phyloP scores from a whole-genome alignment of 2,329 filamentous ascomycete species.

The Beauveria australis region DNA sequence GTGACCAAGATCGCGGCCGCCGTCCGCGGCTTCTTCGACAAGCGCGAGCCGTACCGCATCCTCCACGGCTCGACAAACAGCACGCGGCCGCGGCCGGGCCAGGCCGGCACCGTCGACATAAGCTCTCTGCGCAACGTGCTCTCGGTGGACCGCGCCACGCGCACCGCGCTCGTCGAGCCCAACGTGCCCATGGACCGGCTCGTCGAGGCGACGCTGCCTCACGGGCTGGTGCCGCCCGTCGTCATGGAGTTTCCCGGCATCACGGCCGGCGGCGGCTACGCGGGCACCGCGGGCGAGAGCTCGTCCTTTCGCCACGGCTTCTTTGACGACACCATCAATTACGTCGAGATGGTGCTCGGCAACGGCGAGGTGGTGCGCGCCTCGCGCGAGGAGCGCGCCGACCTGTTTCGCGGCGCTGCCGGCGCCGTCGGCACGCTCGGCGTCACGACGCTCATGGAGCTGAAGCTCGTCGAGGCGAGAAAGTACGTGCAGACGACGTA shows the following conservation, averaged over 20 bases:
- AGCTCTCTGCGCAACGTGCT: conserved; percentile 56
- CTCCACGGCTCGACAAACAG: conserved; percentile 72
- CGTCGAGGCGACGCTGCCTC: conserved; percentile 55
- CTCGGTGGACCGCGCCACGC: conserved; percentile 44
- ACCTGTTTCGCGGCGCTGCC: conserved; percentile 58
- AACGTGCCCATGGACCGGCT: conserved; percentile 69
- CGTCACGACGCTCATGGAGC: conserved; percentile 57
- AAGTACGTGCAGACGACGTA: conserved; percentile 57
- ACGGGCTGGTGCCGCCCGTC: conserved; percentile 60
- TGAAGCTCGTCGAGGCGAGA: conserved; percentile 52
- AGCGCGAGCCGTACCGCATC: conserved; percentile 58
- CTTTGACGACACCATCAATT: conserved; percentile 57
- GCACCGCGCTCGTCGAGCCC: conserved; percentile 62
- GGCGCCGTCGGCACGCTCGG: conserved; percentile 62
- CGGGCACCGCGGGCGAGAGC: conserved; percentile 64
- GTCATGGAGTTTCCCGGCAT: conserved; percentile 74
- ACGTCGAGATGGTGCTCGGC: conserved; percentile 61
- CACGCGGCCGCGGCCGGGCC: conserved; percentile 43
- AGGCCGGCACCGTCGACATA: conserved; percentile 49
- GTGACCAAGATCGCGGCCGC: conserved; percentile 39
- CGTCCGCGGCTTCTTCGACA: conserved; percentile 40
- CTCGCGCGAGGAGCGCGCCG: conserved; percentile 32
- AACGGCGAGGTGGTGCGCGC: conserved; percentile 55
- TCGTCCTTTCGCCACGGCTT: conserved; percentile 63
- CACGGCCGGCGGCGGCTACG: conserved; percentile 63